Evolutionary conservation across 2,329 filamentous ascomycete genomes (phyloP).

Genomic region (Didymella segeticola): DNA sequence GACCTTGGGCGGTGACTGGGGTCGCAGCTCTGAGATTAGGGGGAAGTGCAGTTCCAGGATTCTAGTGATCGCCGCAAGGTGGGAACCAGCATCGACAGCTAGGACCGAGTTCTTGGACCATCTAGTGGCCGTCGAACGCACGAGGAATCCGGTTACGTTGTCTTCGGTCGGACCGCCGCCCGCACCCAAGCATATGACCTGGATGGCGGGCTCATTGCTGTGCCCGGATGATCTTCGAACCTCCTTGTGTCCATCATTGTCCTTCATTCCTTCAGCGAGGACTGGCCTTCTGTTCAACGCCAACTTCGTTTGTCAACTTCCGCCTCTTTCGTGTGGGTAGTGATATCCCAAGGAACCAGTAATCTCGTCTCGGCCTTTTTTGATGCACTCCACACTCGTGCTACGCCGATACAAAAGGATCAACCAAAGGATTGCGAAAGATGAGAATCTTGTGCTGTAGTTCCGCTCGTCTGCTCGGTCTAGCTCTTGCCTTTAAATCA

Average conservation of each 20-base stretch:
- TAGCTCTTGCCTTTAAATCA: background rate
- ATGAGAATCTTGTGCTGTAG: background rate
- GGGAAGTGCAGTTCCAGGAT: slow-evolving; percentile 70
- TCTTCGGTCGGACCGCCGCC: slow-evolving; percentile 90
- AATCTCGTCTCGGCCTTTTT: background rate
- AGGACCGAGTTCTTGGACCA: slow-evolving; percentile 86
- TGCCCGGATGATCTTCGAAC: slow-evolving; percentile 46
- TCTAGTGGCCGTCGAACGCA: slow-evolving; percentile 77
- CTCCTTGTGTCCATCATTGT: slow-evolving; percentile 45
- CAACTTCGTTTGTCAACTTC: background rate
- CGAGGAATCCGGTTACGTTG: slow-evolving; percentile 87
- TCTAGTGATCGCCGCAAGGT: slow-evolving; percentile 82
- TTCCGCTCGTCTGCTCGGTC: background rate
- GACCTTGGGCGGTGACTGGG: slow-evolving; percentile 16
- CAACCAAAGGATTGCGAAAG: background rate
- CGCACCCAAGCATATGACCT: slow-evolving; percentile 70
- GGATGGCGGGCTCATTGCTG: slow-evolving; percentile 50
- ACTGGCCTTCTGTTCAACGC: background rate
- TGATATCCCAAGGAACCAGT: background rate
- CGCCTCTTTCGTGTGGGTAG: background rate
- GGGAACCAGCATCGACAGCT: slow-evolving; percentile 92
- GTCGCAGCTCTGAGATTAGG: slow-evolving; percentile 42
- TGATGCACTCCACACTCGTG: background rate
- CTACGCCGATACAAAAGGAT: background rate
- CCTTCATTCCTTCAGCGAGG: slow-evolving; percentile 49